Evolutionary conservation across 805 yeast species (phyloP).

Genomic region (Nematodospora valgi): DNA sequence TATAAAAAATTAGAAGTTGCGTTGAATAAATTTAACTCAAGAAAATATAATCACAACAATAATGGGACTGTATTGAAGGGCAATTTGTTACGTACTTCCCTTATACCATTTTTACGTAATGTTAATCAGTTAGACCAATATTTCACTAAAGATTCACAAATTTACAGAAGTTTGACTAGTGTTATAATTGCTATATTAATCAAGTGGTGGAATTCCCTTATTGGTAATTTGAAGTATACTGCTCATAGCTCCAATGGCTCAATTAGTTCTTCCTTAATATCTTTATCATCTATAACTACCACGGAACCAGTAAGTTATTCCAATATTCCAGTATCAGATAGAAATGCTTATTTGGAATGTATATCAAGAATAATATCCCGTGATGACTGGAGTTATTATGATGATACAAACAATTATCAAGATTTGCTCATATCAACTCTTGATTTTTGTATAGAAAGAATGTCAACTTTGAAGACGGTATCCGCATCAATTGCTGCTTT

Average conservation of each 20-base stretch:
- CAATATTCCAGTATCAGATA: constrained; percentile 38
- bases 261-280: neutral
- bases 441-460: constrained; percentile 46
- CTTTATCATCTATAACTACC: neutral
- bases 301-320: constrained; percentile 5
- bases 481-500: constrained; percentile 61
- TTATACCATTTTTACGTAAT: constrained; percentile 43
- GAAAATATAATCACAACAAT: constrained; percentile 31
- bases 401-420: constrained; percentile 26
- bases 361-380: constrained; percentile 48
- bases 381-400: constrained; percentile 42
- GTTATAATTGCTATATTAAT: constrained; percentile 31
- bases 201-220: constrained; percentile 54
- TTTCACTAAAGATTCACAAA: constrained; percentile 17
- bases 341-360: constrained; percentile 50
- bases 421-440: constrained; percentile 48
- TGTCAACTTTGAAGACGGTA: constrained; percentile 45
- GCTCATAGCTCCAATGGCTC: neutral
- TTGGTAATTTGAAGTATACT: constrained; percentile 9
- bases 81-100: constrained; percentile 45
- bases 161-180: constrained; percentile 31
- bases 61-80: constrained; percentile 9
- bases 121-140: constrained; percentile 18
- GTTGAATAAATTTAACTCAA: constrained; percentile 41
- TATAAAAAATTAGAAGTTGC: constrained; percentile 43